phyloP scores from a whole-genome alignment of 768 basidiomycete species.

The Exidia glandulosa region DNA sequence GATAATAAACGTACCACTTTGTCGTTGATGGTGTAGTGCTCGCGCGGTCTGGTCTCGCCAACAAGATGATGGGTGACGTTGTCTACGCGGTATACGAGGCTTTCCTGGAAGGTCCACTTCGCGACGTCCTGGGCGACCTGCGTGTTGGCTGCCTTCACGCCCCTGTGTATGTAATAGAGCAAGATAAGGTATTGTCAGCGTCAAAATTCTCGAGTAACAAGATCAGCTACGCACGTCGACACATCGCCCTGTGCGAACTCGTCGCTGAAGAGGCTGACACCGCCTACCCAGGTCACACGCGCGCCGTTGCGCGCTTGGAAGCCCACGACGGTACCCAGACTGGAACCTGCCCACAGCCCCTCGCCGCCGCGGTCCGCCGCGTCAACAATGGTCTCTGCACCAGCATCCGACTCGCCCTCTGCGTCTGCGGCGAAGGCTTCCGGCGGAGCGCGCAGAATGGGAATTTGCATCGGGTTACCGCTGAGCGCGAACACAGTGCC shows the following conservation, averaged over 20 bases:
- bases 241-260: constrained; percentile 56
- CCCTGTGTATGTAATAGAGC: constrained; percentile 24
- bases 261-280: constrained; percentile 71
- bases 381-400: constrained; percentile 54
- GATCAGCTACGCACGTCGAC: constrained; percentile 31
- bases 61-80: constrained; percentile 59
- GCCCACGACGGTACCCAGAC: constrained; percentile 69
- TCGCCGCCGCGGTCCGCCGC: constrained; percentile 67
- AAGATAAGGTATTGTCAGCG: neutral
- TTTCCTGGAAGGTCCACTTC: constrained; percentile 88
- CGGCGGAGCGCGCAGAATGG: constrained; percentile 66
- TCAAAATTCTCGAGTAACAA: neutral
- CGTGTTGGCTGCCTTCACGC: constrained; percentile 59
- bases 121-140: constrained; percentile 65
- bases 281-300: constrained; percentile 72
- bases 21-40: constrained; percentile 80
- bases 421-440: constrained; percentile 66
- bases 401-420: constrained; percentile 36
- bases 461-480: constrained; percentile 68
- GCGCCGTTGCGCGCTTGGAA: constrained; percentile 78
- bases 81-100: constrained; percentile 69
- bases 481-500: constrained; percentile 56
- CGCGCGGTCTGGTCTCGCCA: constrained; percentile 48
- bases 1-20: constrained; percentile 43
- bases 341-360: constrained; percentile 72